These are phyloP conservation scores for Caryopteris hybrid DNA, from an alignment of 305 asterid genomes.

Conservation along the genomic window DNA sequence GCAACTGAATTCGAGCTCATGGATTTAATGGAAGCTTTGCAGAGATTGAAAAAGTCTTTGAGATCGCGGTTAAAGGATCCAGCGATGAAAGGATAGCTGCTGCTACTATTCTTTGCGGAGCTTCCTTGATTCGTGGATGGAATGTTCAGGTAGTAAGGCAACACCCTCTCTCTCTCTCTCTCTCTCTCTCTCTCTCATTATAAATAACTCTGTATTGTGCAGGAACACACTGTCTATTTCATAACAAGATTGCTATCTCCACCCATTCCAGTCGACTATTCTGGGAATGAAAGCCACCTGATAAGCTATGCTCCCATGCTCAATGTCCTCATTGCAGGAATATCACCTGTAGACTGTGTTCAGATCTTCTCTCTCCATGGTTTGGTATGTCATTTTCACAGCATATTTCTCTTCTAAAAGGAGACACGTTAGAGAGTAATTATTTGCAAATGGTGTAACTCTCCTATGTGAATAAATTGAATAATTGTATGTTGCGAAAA, in stretches of 20 bases:
- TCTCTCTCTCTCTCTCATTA: conserved; percentile 10
- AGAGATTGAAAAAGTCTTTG: conserved; percentile 87
- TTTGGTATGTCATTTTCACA: conserved; percentile 51
- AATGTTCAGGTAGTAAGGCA: conserved; percentile 61
- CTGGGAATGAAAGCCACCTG: conserved; percentile 74
- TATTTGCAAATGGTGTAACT: neutral
- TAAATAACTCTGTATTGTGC: conserved; percentile 29
- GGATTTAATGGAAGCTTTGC: conserved; percentile 93
- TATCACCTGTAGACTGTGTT: conserved; percentile 89
- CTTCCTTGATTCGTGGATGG: conserved; percentile 83
- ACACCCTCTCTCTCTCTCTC: neutral
- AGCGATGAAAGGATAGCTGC: conserved; percentile 79
- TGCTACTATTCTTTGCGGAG: conserved; percentile 89
- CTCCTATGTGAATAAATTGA: neutral
- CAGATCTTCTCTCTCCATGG: conserved; percentile 97
- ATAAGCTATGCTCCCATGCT: conserved; percentile 82
- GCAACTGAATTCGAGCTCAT: conserved; percentile 88
- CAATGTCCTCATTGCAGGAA: conserved; percentile 87
- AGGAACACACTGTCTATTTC: conserved; percentile 85
- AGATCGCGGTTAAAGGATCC: conserved; percentile 75
- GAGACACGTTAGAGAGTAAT: too few species aligned
- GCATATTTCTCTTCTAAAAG: too few species aligned
- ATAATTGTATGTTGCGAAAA: neutral
- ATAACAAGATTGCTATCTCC: conserved; percentile 91
- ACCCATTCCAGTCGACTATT: conserved; percentile 57